Base-by-base conservation (phyloP, 352 stramenopile genomes). In the Pythium dissimile region DNA sequence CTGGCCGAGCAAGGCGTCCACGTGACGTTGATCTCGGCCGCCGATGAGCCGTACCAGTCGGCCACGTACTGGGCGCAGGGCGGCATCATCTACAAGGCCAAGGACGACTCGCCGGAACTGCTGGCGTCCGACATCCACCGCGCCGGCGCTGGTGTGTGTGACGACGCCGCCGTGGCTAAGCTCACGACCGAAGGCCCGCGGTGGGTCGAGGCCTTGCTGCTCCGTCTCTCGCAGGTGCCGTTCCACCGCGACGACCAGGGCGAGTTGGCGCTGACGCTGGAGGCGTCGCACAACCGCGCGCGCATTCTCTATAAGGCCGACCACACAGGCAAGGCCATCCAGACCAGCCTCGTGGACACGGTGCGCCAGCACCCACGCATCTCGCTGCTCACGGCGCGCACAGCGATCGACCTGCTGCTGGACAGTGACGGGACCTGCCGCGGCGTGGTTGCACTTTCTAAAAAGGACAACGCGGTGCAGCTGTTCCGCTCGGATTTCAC, bases 51-150 rank as follows among this genome's bases (percentile, higher is more conserved):
- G 18, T 76, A 84, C 61, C 84, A 98, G 69, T 98, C 92, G 66
- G 97, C 97, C 53, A 97, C 88, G 1, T 98, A 95, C 64, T 98
- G 92, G 75, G 95, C 95, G 6, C 95, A 98, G 59, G 95, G 95
- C 21, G 95, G 95, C 2, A 97, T 98, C 59, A 98, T 98, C 56
- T 98, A 98, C 76, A 91, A 92, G 60, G 77, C 80, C 30, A 64
- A 82, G 26, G 83, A 96, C 56, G 94, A 98, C 66, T 84, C 86
- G 21, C 85, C 91, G 0, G 69, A 84, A 9, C 69, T 91, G 44
- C 66, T 98, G 18, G 91, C 93, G 2, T 77, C 83, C 0, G 92
- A 98, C 61, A 92, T 98, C n/a, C 83, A 97, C 58, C 71, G 80
- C 26, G 89, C 92, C n/a, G 92, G 92, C 26, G 92, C 92, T 20